Evolutionary conservation across 345 rosid genomes (phyloP).

Genomic region (Salix koriyanagi): DNA sequence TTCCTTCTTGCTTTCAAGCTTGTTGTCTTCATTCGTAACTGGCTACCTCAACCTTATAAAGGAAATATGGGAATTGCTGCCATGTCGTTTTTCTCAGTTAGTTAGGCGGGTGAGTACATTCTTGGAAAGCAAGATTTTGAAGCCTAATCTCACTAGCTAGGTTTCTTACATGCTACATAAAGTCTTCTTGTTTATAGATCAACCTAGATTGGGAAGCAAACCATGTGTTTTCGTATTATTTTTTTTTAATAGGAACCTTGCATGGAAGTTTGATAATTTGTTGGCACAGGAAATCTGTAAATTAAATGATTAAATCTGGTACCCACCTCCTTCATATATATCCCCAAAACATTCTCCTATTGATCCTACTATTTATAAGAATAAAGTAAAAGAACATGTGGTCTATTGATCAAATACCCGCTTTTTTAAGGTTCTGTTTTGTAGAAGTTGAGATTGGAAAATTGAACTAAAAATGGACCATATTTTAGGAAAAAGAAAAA

Average conservation of each 20-base stretch:
- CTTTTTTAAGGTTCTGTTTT: too few relatives aligned
- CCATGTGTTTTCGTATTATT: too few relatives aligned
- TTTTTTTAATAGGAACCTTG: neutral
- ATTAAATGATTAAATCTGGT: too few relatives aligned
- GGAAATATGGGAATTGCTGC: slow-evolving; percentile 12
- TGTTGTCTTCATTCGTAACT: slow-evolving; percentile 2
- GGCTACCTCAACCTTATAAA: slow-evolving; percentile 17
- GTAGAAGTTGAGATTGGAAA: too few relatives aligned
- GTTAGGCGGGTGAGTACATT: slow-evolving; percentile 21
- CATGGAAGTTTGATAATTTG: neutral
- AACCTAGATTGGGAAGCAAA: too few relatives aligned
- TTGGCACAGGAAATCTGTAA: neutral
- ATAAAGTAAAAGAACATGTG: neutral
- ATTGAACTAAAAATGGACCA: too few relatives aligned
- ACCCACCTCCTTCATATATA: too few relatives aligned
- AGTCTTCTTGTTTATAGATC: neutral
- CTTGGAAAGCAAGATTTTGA: slow-evolving; percentile 16
- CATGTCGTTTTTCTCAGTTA: slow-evolving; percentile 24
- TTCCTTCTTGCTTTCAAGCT: neutral
- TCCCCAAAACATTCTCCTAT: too few relatives aligned
- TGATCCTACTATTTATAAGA: too few relatives aligned
- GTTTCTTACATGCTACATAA: slow-evolving; percentile 27
- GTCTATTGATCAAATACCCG: neutral
- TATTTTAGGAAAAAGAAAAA: too few relatives aligned
- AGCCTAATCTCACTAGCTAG: neutral